These are phyloP conservation scores for Geotrichum klebahnii DNA, from an alignment of 1,139 yeast species.

Conservation along the genomic window DNA sequence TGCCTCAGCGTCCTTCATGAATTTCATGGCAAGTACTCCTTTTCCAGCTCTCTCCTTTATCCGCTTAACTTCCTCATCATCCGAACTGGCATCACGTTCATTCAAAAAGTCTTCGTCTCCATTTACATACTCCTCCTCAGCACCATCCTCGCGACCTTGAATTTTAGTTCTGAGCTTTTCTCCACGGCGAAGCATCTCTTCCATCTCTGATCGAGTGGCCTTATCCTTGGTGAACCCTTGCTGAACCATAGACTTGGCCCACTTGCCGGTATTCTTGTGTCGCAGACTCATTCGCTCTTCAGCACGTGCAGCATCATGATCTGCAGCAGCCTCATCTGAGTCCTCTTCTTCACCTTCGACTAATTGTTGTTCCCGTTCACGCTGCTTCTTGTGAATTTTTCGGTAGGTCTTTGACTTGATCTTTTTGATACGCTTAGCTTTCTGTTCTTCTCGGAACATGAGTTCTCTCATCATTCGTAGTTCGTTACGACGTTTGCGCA, in stretches of 20 bases:
- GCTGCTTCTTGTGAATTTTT: slow-evolving; percentile 80
- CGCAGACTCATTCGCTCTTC: slow-evolving; percentile 86
- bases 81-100: slow-evolving; percentile 34
- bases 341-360: slow-evolving; percentile 49
- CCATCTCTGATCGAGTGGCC: slow-evolving; percentile 79
- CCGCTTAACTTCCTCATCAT: slow-evolving; percentile 39
- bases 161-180: slow-evolving; percentile 72
- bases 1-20: slow-evolving; percentile 37
- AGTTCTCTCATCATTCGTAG: slow-evolving; percentile 88
- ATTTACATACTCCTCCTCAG: slow-evolving; percentile 36
- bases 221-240: slow-evolving; percentile 88
- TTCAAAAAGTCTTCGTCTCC: slow-evolving; percentile 30
- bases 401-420: slow-evolving; percentile 89
- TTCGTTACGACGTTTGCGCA: slow-evolving; percentile 72
- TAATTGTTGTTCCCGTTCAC: slow-evolving; percentile 61
- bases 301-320: slow-evolving; percentile 76
- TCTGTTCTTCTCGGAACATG: slow-evolving; percentile 91
- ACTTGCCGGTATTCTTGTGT: slow-evolving; percentile 74
- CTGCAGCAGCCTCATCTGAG: slow-evolving; percentile 46
- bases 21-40: slow-evolving; percentile 90
- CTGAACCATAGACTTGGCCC: slow-evolving; percentile 89
- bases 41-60: slow-evolving; percentile 54
- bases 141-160: slow-evolving; percentile 56
- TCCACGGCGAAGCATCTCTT: slow-evolving; percentile 88
- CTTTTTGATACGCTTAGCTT: slow-evolving; percentile 85